Evolutionary conservation across 2,329 filamentous ascomycete genomes (phyloP).

Genomic region (Cadophora malorum): DNA sequence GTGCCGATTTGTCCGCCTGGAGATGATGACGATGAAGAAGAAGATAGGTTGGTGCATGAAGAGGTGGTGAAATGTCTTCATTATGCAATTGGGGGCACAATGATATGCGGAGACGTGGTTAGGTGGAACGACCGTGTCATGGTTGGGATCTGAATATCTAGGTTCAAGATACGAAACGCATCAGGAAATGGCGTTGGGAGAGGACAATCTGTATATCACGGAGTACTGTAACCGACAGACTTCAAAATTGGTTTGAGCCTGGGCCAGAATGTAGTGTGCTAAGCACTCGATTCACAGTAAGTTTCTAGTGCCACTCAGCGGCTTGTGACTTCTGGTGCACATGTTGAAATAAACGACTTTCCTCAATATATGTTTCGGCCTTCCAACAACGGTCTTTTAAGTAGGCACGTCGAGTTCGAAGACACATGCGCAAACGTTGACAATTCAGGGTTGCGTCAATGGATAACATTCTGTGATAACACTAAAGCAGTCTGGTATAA

Average conservation of each 20-base stretch:
- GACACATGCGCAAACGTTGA: no score
- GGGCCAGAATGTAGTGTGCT: no score
- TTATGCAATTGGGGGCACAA: slow-evolving; percentile 30
- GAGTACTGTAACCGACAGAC: background rate
- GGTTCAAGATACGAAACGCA: background rate
- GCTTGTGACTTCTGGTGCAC: no score
- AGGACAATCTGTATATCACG: background rate
- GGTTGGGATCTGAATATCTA: background rate
- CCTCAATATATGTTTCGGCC: no score
- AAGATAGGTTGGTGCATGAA: slow-evolving; percentile 4
- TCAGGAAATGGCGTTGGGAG: background rate
- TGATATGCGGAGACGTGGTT: slow-evolving; percentile 26
- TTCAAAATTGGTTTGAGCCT: no score
- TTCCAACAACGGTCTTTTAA: no score
- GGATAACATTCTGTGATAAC: background rate
- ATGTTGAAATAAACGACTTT: no score
- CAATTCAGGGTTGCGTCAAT: no score
- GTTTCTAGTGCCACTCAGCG: no score
- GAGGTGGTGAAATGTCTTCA: slow-evolving; percentile 22
- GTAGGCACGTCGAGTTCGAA: no score
- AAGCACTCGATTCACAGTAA: no score
- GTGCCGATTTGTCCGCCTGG: slow-evolving; percentile 9
- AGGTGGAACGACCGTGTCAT: slow-evolving; percentile 23
- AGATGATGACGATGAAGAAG: background rate
- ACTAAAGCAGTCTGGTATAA: slow-evolving; percentile 11